Evolutionary conservation across 257 asterid species (phyloP).

Genomic region (Paulownia fortunei): DNA sequence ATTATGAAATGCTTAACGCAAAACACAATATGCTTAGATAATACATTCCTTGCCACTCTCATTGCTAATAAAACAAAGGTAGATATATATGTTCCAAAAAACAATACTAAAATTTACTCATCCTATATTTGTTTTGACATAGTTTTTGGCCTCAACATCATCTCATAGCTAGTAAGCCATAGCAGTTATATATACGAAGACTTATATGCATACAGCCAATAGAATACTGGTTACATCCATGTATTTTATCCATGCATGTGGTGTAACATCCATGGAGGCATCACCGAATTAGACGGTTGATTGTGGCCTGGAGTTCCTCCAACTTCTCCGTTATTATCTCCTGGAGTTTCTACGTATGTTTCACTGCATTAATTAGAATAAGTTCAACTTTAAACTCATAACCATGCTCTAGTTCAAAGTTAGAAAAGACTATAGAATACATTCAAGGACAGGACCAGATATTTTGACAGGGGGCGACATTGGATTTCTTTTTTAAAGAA

Average conservation of each 20-base stretch:
- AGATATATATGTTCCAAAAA: background rate
- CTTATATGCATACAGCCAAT: background rate
- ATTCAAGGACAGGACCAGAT: too few relatives aligned
- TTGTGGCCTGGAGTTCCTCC: slow-evolving; percentile 43
- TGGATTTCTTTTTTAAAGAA: too few relatives aligned
- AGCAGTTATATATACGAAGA: background rate
- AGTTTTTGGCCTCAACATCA: background rate
- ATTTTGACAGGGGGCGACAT: too few relatives aligned
- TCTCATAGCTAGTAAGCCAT: too few relatives aligned
- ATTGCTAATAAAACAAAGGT: background rate
- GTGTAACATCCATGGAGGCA: slow-evolving; percentile 64
- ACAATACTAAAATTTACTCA: too few relatives aligned
- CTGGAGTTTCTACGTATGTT: slow-evolving; percentile 30
- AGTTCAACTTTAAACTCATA: too few relatives aligned
- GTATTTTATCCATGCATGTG: slow-evolving; percentile 10
- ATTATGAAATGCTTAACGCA: too few relatives aligned
- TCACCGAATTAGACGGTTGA: slow-evolving; percentile 34
- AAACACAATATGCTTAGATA: too few relatives aligned
- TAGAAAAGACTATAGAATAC: too few relatives aligned
- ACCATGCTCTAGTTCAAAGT: too few relatives aligned
- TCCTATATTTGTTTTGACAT: background rate
- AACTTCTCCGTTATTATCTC: slow-evolving; percentile 37
- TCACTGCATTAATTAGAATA: too few relatives aligned
- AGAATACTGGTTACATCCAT: background rate
- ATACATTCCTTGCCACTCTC: background rate